Base-by-base conservation (phyloP, 2,329 filamentous ascomycete species). In the Talaromyces sp. region DNA sequence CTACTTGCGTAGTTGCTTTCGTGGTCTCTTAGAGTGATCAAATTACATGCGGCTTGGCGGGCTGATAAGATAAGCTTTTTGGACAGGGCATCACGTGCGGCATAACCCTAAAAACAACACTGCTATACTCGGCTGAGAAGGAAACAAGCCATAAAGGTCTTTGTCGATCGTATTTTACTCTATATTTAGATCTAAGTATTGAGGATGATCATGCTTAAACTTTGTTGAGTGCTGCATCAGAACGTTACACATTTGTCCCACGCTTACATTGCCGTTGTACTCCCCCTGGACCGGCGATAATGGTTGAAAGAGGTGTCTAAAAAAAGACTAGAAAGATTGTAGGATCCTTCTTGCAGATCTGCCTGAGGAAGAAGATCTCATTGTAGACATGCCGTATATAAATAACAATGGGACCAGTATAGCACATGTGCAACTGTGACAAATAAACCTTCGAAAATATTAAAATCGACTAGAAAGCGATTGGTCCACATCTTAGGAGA, bases 51-150 rank as follows among this genome's bases (percentile, higher is more conserved):
- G 35, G 37, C 48, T 52, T 52, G 48, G 48, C 48, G 35, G 19
- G 33, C 48, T 17, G 48, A 52, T 52, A 52, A 52, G 48, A 52
- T 52, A 52, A 52, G 48, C 48, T 9, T 48, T 28, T 10, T 31
- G 41, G 3, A 11, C 5, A 6, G 13, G 17, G 17, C 45, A 48
- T 48, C 45, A 48, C 45, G 45, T 48, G 45, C 17, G 5, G 5
- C 45, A 15, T 17, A 48, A 48, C 45, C 45, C 45, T 35, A 45
- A 45, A 3, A 28, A 22, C 40, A 25, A 41, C 15, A n/a, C 2
- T n/a, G 41, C n/a, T 7, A 28, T 7, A 28, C 25, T 28, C 7
- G 7, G 21, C 13, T 22, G 15, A n/a, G 13, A 28, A 45, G 25
- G 11, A 11, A n/a, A 1, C 41, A 45, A 28, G 5, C 15, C 43